Percentiles rank a stretch among this genome's conserved stretches.
Evolutionary conservation across 2,329 filamentous ascomycete species (phyloP).

Genomic region (Fusarium siculi): DNA sequence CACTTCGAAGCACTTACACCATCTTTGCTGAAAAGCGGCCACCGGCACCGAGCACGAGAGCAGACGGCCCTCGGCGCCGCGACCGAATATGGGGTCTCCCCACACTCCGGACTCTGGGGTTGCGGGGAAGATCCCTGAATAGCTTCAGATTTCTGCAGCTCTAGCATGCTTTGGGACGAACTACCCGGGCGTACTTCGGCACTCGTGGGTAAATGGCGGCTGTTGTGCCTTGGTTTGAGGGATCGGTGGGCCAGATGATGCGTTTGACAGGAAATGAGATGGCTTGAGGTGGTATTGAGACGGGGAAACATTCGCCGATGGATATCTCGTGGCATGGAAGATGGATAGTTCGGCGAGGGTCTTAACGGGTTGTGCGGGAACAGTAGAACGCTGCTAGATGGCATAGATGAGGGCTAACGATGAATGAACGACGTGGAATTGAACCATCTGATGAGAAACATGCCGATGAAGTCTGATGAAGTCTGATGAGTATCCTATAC

Average conservation of each 20-base stretch:
- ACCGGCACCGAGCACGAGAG: slow-evolving; percentile 1
- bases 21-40: neutral
- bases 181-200: slow-evolving; percentile 2
- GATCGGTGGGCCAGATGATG: neutral
- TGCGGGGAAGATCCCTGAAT: slow-evolving; percentile 15
- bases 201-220: neutral
- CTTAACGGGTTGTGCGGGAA: accelerated
- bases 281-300: neutral
- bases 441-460: neutral
- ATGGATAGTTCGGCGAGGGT: neutral
- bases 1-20: neutral
- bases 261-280: neutral
- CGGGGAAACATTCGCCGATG: neutral
- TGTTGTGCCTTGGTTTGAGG: neutral
- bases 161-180: neutral
- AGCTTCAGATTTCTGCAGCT: neutral
- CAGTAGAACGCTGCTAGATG: neutral
- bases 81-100: slow-evolving; percentile 17
- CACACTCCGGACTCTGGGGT: slow-evolving; percentile 12
- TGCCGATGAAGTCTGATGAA: neutral
- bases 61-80: slow-evolving; percentile 19
- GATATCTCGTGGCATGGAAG: neutral
- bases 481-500: neutral
- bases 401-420: neutral
- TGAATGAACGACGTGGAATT: too few relatives aligned